These are phyloP conservation scores for Pilobolus umbonatus DNA, from an alignment of 192 early-diverging fungal species.

Conservation along the genomic window DNA sequence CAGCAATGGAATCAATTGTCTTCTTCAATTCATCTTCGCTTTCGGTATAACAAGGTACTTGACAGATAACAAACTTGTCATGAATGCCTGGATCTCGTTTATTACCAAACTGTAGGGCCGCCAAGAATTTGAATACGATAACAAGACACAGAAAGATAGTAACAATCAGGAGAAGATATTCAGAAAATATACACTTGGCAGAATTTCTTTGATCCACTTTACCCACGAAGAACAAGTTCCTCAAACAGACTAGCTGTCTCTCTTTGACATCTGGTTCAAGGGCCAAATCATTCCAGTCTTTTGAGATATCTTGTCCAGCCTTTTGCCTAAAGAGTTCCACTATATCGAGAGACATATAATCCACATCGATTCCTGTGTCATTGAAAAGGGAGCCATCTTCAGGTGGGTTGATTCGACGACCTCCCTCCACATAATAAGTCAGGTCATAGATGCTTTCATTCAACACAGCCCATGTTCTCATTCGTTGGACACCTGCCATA, in stretches of 20 bases:
- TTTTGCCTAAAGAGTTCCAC: constrained; percentile 62
- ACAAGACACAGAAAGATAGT: constrained; percentile 79
- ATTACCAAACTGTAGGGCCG: constrained; percentile 67
- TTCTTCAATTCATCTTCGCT: constrained; percentile 76
- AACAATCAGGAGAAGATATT: constrained; percentile 78
- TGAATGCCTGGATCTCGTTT: constrained; percentile 73
- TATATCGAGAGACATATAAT: constrained; percentile 56
- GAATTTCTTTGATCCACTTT: constrained; percentile 81
- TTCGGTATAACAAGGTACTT: constrained; percentile 95
- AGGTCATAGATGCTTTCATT: constrained; percentile 71
- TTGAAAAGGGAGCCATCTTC: constrained; percentile 36
- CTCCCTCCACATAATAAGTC: constrained; percentile 58
- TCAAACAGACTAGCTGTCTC: constrained; percentile 67
- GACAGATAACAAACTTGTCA: constrained; percentile 94
- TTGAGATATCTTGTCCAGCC: constrained; percentile 61
- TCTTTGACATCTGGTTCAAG: constrained; percentile 38
- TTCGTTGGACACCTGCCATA: constrained; percentile 31
- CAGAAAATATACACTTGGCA: constrained; percentile 70
- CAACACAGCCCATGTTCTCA: constrained; percentile 55
- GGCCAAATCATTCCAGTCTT: constrained; percentile 53
- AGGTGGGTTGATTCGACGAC: constrained; percentile 37
- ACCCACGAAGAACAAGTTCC: constrained; percentile 84
- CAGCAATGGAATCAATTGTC: constrained; percentile 80
- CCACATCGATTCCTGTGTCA: constrained; percentile 34
- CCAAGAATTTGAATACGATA: constrained; percentile 74